Conservation (phyloP, 768 basidiomycete genomes). For the Galerina sulciceps region DNA sequence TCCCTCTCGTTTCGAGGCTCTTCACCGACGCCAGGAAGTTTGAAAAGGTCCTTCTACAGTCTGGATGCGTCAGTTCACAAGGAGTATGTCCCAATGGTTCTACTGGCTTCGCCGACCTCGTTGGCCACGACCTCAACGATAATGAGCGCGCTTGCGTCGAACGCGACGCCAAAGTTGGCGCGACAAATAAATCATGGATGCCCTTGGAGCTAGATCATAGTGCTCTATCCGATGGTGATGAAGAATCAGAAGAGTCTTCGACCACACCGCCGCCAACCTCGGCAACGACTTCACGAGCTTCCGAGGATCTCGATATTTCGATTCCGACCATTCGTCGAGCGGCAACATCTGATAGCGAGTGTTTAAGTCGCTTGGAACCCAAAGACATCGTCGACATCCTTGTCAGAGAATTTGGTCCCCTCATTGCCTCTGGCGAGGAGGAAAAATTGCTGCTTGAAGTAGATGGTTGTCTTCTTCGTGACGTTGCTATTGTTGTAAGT, state of each 20-base stretch:
- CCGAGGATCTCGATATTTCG: neutral
- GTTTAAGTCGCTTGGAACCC: slow-evolving; percentile 40
- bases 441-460: slow-evolving; percentile 57
- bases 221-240: slow-evolving; percentile 18
- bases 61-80: slow-evolving; percentile 25
- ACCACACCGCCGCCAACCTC: neutral
- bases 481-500: slow-evolving; percentile 53
- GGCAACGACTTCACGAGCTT: slow-evolving; percentile 1
- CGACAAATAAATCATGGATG: slow-evolving; percentile 33
- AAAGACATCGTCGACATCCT: slow-evolving; percentile 54
- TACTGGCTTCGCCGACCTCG: slow-evolving; percentile 44
- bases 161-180: slow-evolving; percentile 42
- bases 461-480: slow-evolving; percentile 53
- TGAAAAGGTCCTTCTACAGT: slow-evolving; percentile 34
- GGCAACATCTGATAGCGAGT: slow-evolving; percentile 26
- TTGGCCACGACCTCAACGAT: slow-evolving; percentile 42
- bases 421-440: slow-evolving; percentile 45
- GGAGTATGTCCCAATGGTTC: slow-evolving; percentile 19
- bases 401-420: slow-evolving; percentile 58
- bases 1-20: slow-evolving; percentile 36
- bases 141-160: slow-evolving; percentile 36
- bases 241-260: slow-evolving; percentile 8
- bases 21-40: slow-evolving; percentile 43
- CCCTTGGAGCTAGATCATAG: slow-evolving; percentile 12
- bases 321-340: slow-evolving; percentile 28